A percentile compares a stretch with the other conserved stretches of the same genome.
Conservation (phyloP, 768 basidiomycete genomes). For the Butyriboletus loyo region DNA sequence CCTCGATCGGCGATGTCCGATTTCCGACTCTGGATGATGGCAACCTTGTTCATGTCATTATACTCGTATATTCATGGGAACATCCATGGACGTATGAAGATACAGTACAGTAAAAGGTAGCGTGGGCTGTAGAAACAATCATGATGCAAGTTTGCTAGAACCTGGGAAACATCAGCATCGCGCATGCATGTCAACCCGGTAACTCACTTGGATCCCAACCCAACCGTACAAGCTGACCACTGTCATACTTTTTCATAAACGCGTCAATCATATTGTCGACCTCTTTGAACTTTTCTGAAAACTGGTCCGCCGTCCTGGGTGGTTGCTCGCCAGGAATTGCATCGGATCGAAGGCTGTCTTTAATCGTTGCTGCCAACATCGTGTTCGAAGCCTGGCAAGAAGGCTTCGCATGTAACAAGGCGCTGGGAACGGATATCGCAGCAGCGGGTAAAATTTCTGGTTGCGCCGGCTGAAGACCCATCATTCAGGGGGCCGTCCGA, state of each 20-base stretch:
- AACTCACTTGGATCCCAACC: conserved; percentile 29
- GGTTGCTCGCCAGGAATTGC: not conserved
- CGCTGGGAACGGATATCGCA: not conserved
- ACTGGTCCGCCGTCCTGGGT: conserved; percentile 24
- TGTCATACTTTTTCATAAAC: conserved; percentile 20
- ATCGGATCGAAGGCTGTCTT: conserved; percentile 5
- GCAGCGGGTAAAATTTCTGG: not conserved
- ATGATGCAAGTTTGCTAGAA: not conserved
- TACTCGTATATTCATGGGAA: conserved; percentile 7
- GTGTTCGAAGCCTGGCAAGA: not conserved
- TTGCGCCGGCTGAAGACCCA: not conserved
- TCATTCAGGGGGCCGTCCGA: not conserved
- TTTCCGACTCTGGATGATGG: conserved; percentile 3
- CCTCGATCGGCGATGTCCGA: conserved; percentile 21
- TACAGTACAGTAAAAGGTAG: conserved; percentile 12
- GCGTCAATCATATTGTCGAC: conserved; percentile 19
- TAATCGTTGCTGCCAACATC: conserved; percentile 12
- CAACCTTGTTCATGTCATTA: conserved; percentile 19
- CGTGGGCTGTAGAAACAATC: not conserved
- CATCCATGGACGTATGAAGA: conserved; percentile 1
- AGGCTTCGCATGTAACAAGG: not conserved
- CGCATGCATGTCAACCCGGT: not conserved
- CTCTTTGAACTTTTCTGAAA: conserved; percentile 12
- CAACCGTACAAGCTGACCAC: conserved; percentile 19
- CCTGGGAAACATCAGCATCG: conserved; percentile 8